phyloP scores from a whole-genome alignment of 1,284 basidiomycete species.

The Melampsora occidentalis region DNA sequence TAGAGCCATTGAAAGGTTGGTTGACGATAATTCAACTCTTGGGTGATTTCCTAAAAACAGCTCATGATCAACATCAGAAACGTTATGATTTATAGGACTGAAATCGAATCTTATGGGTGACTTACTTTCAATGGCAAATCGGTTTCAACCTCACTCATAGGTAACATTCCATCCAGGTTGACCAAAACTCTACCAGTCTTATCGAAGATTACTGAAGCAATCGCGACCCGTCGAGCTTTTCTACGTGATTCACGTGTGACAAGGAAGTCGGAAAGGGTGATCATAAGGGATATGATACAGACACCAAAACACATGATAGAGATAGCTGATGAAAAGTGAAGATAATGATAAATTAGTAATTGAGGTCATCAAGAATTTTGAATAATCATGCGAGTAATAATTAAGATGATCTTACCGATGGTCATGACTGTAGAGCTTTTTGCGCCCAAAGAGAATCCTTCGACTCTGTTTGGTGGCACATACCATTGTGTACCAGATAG shows the following conservation, averaged over 20 bases:
- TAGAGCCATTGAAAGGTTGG: constrained; percentile 60
- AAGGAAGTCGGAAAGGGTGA: constrained; percentile 55
- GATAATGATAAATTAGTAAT: not conserved
- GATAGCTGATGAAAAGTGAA: constrained; percentile 50
- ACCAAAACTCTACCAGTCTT: constrained; percentile 58
- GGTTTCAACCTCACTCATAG: constrained; percentile 59
- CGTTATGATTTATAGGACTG: not conserved
- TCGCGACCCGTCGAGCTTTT: constrained; percentile 57
- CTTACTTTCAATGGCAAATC: constrained; percentile 51
- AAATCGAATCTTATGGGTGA: too few relatives aligned
- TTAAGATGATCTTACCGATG: constrained; percentile 1
- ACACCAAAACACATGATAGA: constrained; percentile 58
- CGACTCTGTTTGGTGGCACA: constrained; percentile 2
- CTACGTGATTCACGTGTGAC: constrained; percentile 54
- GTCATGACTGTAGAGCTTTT: constrained; percentile 20
- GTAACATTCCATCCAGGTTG: constrained; percentile 58
- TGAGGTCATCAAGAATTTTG: not conserved
- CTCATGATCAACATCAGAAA: not conserved
- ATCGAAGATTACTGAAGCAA: constrained; percentile 58
- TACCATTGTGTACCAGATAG: constrained; percentile 30
- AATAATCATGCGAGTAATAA: not conserved
- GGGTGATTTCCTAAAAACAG: constrained; percentile 53
- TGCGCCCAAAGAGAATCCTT: constrained; percentile 17
- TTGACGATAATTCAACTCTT: constrained; percentile 57
- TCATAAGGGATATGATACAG: constrained; percentile 55